phyloP scores from a whole-genome alignment of 257 asterid species.

The Asclepias syriaca region DNA sequence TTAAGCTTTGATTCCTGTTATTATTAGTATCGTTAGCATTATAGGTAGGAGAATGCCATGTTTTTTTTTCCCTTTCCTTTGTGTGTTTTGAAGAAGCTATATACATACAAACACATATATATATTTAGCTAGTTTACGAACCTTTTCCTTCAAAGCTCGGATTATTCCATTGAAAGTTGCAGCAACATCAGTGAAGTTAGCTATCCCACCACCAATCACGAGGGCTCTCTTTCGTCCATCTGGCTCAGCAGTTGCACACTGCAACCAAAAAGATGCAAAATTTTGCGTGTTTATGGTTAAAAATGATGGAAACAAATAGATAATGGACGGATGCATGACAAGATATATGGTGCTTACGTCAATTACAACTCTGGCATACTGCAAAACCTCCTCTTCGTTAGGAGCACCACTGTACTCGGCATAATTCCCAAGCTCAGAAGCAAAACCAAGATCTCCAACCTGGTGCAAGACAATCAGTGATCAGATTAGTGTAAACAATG shows the following conservation, averaged over 20 bases:
- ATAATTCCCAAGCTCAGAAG: constrained; percentile 92
- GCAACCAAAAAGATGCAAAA: constrained; percentile 5
- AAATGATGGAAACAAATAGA: background rate
- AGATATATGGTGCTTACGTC: constrained; percentile 47
- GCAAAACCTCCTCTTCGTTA: constrained; percentile 92
- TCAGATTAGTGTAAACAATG: background rate
- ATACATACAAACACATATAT: no score
- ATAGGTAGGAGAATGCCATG: no score
- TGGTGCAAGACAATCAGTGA: constrained; percentile 11
- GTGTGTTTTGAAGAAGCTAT: background rate
- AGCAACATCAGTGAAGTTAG: constrained; percentile 93
- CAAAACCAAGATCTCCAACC: constrained; percentile 97
- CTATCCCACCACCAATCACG: constrained; percentile 91
- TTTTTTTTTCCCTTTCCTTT: no score
- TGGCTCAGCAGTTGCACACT: constrained; percentile 97
- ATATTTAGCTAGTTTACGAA: constrained; percentile 12
- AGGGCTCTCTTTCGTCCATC: constrained; percentile 89
- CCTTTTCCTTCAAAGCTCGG: constrained; percentile 90
- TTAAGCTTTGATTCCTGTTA: constrained; percentile 87
- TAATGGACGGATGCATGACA: constrained; percentile 1
- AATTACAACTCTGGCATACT: constrained; percentile 91
- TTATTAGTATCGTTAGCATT: background rate
- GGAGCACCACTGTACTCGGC: constrained; percentile 99
- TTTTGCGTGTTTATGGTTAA: background rate
- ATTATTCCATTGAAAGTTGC: constrained; percentile 90